Conservation (phyloP, 768 basidiomycete species). For the Leccinum boreale region DNA sequence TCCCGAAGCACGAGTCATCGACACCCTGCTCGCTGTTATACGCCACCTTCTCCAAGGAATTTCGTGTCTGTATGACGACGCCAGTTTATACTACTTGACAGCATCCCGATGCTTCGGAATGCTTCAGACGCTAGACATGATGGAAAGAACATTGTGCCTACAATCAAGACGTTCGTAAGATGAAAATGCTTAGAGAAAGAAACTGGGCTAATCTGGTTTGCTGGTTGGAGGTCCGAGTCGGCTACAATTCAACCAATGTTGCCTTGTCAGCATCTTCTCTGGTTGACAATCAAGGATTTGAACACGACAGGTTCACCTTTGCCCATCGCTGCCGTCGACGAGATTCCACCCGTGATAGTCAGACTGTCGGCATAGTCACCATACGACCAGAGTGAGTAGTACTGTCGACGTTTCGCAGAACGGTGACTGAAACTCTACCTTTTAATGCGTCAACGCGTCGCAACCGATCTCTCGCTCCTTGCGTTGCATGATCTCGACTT, state of each 20-base stretch:
- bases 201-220: not conserved
- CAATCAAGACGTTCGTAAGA: not conserved
- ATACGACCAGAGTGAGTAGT: constrained; percentile 31
- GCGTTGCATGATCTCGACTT: constrained; percentile 90
- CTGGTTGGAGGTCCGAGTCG: not conserved
- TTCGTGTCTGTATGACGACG: not conserved
- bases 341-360: constrained; percentile 89
- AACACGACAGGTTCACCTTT: constrained; percentile 60
- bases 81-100: not conserved
- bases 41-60: no score
- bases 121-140: not conserved
- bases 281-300: not conserved
- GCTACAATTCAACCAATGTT: not conserved
- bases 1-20: not conserved
- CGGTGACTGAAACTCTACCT: constrained; percentile 43
- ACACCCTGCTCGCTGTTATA: no score
- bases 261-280: not conserved
- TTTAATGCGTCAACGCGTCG: constrained; percentile 98
- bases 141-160: not conserved
- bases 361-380: constrained; percentile 91
- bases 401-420: not conserved
- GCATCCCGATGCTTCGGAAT: not conserved
- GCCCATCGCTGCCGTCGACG: constrained; percentile 96
- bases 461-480: constrained; percentile 91
- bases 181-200: not conserved